Evolutionary conservation across 2,329 filamentous ascomycete genomes (phyloP).

Genomic region (Colletotrichum sansevieriae): DNA sequence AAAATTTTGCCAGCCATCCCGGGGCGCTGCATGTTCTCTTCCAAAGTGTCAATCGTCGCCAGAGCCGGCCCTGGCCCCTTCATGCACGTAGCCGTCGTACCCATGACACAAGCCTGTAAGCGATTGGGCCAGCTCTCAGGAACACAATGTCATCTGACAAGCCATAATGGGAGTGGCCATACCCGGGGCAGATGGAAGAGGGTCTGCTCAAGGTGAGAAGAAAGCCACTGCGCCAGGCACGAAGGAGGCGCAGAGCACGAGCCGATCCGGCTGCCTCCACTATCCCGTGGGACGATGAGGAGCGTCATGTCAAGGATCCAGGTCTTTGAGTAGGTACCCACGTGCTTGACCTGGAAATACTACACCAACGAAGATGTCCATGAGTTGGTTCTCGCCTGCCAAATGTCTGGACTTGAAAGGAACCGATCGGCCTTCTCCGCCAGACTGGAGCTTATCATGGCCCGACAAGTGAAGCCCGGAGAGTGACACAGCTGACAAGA

Average conservation of each 20-base stretch:
- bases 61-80: conserved; percentile 31
- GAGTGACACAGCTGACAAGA: conserved; percentile 21
- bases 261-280: conserved; percentile 35
- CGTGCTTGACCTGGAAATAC: conserved; percentile 5
- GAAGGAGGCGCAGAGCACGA: conserved; percentile 31
- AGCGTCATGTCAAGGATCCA: conserved; percentile 5
- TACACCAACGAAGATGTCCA: conserved; percentile 15
- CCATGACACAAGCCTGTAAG: conserved; percentile 23
- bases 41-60: conserved; percentile 20
- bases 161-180: conserved; percentile 11
- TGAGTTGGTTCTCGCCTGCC: conserved; percentile 13
- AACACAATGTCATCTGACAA: conserved; percentile 39
- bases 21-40: conserved; percentile 25
- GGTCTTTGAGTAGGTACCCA: conserved; percentile 1
- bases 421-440: conserved; percentile 27
- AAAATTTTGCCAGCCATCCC: conserved; percentile 37
- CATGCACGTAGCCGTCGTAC: conserved; percentile 29
- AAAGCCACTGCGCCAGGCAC: conserved; percentile 27
- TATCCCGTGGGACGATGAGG: conserved; percentile 5
- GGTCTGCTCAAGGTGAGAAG: neutral
- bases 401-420: conserved; percentile 11
- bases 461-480: conserved; percentile 17
- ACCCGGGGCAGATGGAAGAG: neutral
- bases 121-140: conserved; percentile 35
- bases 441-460: conserved; percentile 10